These are phyloP conservation scores for Phyllosticta citrichinensis DNA, from an alignment of 2,329 filamentous ascomycete genomes.

Conservation along the genomic window DNA sequence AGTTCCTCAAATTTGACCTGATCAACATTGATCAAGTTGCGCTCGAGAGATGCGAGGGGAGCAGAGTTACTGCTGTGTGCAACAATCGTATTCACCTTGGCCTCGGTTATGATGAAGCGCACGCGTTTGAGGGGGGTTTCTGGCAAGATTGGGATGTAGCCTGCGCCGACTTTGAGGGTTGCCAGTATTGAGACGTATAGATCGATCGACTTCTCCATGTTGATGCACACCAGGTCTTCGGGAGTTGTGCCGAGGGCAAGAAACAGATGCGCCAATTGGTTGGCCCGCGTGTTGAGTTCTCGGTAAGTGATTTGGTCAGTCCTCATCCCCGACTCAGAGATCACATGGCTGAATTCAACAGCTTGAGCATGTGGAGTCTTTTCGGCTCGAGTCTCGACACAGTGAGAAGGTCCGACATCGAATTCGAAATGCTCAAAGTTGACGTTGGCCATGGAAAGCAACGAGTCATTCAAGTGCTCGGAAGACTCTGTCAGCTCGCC, in stretches of 20 bases:
- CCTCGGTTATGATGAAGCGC: constrained; percentile 51
- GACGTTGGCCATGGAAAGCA: constrained; percentile 34
- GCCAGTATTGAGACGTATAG: constrained; percentile 69
- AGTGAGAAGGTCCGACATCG: constrained; percentile 22
- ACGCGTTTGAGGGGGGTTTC: constrained; percentile 56
- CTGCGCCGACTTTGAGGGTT: constrained; percentile 62
- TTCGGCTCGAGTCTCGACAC: constrained; percentile 46
- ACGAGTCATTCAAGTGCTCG: not conserved
- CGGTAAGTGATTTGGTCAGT: constrained; percentile 49
- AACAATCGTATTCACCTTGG: constrained; percentile 42
- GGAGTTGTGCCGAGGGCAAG: constrained; percentile 34
- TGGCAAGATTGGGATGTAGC: constrained; percentile 70
- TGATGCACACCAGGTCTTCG: constrained; percentile 57
- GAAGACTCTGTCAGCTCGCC: constrained; percentile 16
- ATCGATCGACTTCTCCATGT: constrained; percentile 65
- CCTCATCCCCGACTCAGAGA: constrained; percentile 13
- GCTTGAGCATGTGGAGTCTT: constrained; percentile 47
- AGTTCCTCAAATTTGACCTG: constrained; percentile 22
- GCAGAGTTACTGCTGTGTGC: constrained; percentile 1
- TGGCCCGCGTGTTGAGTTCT: constrained; percentile 54
- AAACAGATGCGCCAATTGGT: constrained; percentile 52
- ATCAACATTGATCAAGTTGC: constrained; percentile 20
- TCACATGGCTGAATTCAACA: constrained; percentile 50
- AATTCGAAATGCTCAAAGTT: constrained; percentile 18
- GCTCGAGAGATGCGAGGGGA: not conserved